phyloP scores from a whole-genome alignment of 768 basidiomycete species.

The Steccherinum ochraceum region DNA sequence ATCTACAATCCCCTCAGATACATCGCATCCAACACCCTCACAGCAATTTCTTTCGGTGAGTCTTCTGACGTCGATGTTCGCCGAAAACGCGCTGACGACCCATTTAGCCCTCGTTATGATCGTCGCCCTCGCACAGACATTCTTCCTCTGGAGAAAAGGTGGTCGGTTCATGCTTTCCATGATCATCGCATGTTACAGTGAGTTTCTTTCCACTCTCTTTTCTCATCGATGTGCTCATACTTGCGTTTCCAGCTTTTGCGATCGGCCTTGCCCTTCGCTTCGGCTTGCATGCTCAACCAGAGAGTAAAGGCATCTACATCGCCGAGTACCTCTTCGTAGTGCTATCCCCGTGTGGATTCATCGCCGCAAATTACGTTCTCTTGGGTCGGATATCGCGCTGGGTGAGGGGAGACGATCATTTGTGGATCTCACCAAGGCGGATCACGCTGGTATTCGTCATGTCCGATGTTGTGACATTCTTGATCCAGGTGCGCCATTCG shows the following conservation, averaged over 20 bases:
- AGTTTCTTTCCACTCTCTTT: constrained; percentile 14
- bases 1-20: constrained; percentile 48
- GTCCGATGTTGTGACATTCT: constrained; percentile 59
- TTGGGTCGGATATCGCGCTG: constrained; percentile 53
- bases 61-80: neutral
- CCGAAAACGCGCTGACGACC: constrained; percentile 4
- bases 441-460: constrained; percentile 55
- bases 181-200: constrained; percentile 54
- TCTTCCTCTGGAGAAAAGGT: constrained; percentile 35
- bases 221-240: neutral
- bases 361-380: constrained; percentile 61
- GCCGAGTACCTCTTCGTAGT: constrained; percentile 54
- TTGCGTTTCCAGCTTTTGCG: constrained; percentile 38
- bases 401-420: constrained; percentile 38
- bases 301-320: constrained; percentile 48
- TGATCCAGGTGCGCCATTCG: constrained; percentile 47
- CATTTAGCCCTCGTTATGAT: constrained; percentile 14
- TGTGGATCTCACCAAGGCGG: constrained; percentile 40
- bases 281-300: constrained; percentile 44
- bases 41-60: constrained; percentile 43
- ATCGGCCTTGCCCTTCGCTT: constrained; percentile 51
- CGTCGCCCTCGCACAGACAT: constrained; percentile 37
- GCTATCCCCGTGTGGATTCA: constrained; percentile 67
- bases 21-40: constrained; percentile 48
- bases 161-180: constrained; percentile 55